Evolutionary conservation across 106 monocot genomes (phyloP).

Genomic region (Chionographis japonica): DNA sequence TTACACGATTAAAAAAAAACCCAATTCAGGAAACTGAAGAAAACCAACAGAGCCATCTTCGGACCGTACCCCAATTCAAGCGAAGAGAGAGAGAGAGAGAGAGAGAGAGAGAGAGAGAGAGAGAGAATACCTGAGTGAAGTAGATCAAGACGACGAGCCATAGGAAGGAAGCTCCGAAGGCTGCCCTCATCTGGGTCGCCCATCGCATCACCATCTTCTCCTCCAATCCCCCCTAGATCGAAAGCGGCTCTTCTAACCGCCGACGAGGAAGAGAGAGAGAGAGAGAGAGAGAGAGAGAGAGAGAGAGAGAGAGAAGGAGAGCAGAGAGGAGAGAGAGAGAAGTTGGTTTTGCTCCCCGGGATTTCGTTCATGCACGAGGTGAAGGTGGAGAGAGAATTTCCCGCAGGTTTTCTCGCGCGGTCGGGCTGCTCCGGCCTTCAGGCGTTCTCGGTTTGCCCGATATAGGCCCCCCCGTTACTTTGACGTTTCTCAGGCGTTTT

Average conservation of each 20-base stretch:
- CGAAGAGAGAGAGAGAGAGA: neutral
- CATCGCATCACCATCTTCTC: slow-evolving; percentile 24
- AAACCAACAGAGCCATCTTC: too few relatives aligned
- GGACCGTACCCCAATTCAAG: neutral
- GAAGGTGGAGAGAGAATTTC: too few relatives aligned
- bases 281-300: neutral
- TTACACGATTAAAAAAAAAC: too few relatives aligned
- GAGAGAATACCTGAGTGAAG: slow-evolving; percentile 64
- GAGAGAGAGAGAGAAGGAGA: neutral
- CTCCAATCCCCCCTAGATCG: neutral
- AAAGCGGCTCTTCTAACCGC: neutral
- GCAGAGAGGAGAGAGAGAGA: neutral
- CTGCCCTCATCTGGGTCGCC: slow-evolving; percentile 38
- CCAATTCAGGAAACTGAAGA: too few relatives aligned
- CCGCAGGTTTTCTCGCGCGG: too few relatives aligned
- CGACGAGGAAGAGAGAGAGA: neutral
- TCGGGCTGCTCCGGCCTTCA: too few relatives aligned
- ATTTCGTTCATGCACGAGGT: neutral
- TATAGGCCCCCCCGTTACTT: too few relatives aligned
- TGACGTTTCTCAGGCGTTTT: too few relatives aligned
- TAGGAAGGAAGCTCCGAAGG: slow-evolving; percentile 56
- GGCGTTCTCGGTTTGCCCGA: too few relatives aligned
- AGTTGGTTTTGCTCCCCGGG: neutral
- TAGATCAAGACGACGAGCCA: slow-evolving; percentile 72
- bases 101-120: neutral